Evolutionary conservation across 2,329 filamentous ascomycete species (phyloP).

Genomic region (Diaporthe destruens): DNA sequence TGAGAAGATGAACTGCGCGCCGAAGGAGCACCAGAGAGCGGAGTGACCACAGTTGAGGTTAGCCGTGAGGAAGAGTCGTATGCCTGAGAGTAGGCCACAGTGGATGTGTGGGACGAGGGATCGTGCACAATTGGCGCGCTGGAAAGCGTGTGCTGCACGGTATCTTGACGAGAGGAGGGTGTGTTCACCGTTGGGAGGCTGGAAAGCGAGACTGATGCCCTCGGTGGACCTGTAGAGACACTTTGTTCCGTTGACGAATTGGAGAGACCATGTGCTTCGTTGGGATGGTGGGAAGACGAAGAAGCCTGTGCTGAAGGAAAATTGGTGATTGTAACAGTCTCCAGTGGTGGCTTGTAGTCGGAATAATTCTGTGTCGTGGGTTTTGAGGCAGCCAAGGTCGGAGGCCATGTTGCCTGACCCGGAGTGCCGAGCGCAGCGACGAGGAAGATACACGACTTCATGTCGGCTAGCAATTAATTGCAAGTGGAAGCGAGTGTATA

Average conservation of each 20-base stretch:
- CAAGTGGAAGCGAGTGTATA: slow-evolving; percentile 17
- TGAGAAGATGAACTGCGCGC: background rate
- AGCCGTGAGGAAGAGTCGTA: background rate
- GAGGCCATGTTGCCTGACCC: slow-evolving; percentile 3
- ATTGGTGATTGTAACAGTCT: background rate
- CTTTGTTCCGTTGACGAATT: background rate
- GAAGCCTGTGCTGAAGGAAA: background rate
- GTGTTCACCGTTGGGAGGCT: background rate
- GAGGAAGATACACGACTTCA: slow-evolving; percentile 18
- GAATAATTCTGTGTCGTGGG: no score
- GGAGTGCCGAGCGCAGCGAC: slow-evolving; percentile 3
- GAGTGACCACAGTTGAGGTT: background rate
- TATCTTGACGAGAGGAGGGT: background rate
- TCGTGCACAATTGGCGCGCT: background rate
- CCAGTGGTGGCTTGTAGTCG: background rate
- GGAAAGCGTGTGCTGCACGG: background rate
- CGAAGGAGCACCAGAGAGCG: background rate
- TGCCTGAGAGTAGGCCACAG: background rate
- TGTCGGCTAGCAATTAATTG: slow-evolving; percentile 3
- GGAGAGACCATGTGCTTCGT: background rate
- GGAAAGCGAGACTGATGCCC: background rate
- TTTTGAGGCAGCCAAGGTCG: background rate
- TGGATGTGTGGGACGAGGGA: background rate
- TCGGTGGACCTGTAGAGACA: background rate
- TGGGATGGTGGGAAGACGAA: background rate